phyloP scores from a whole-genome alignment of 495 filamentous ascomycete species.

The Entonaema liquescens region DNA sequence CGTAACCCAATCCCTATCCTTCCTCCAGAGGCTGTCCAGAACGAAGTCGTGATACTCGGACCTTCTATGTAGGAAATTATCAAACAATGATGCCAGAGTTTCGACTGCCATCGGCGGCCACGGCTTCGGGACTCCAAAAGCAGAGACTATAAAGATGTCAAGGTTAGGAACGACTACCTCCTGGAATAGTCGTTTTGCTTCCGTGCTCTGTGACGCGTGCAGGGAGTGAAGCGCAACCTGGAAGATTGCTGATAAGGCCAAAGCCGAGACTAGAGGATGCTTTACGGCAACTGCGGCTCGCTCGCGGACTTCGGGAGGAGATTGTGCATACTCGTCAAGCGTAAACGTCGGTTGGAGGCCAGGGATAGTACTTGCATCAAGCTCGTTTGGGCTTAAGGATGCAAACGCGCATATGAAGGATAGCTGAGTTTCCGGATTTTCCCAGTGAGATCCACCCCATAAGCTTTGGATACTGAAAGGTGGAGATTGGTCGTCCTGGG shows the following conservation, averaged over 20 bases:
- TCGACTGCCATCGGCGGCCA: conserved; percentile 65
- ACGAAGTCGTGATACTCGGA: conserved; percentile 78
- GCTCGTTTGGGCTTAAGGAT: conserved; percentile 70
- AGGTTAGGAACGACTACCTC: conserved; percentile 73
- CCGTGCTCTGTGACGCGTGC: conserved; percentile 68
- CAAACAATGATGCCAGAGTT: conserved; percentile 61
- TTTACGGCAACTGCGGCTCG: conserved; percentile 77
- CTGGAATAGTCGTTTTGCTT: conserved; percentile 73
- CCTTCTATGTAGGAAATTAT: conserved; percentile 57
- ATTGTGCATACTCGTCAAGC: conserved; percentile 76
- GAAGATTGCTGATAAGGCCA: conserved; percentile 83
- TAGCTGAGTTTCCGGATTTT: conserved; percentile 83
- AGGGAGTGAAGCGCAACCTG: conserved; percentile 75
- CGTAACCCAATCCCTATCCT: conserved; percentile 83
- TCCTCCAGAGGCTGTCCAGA: conserved; percentile 86
- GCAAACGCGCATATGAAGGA: conserved; percentile 88
- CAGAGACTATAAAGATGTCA: conserved; percentile 81
- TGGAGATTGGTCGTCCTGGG: conserved; percentile 54
- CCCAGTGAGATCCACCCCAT: conserved; percentile 88
- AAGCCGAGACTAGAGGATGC: conserved; percentile 87
- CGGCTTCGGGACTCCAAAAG: conserved; percentile 67
- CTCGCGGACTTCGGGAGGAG: conserved; percentile 72
- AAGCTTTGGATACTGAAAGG: conserved; percentile 77
- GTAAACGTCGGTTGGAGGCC: conserved; percentile 80
- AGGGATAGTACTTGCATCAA: conserved; percentile 85